These are phyloP conservation scores for Paramarasmius palmivorus DNA, from an alignment of 1,284 basidiomycete genomes.

Conservation along the genomic window DNA sequence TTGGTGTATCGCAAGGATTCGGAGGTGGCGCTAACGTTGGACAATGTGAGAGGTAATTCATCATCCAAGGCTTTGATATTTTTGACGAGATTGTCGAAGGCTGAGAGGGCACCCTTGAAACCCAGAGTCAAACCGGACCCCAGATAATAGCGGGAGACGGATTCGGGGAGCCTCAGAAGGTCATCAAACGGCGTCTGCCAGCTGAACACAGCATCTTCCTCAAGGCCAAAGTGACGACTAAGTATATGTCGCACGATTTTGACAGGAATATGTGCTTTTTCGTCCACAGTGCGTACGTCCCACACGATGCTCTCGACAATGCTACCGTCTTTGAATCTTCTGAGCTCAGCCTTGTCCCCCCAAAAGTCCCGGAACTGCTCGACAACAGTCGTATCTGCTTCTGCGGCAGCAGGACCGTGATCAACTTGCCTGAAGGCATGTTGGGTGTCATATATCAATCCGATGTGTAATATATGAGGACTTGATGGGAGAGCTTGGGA, in stretches of 20 bases:
- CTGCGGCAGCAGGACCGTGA: conserved; percentile 80
- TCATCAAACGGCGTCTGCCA: conserved; percentile 69
- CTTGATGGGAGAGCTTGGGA: conserved; percentile 52
- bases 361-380: conserved; percentile 83
- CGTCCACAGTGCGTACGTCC: conserved; percentile 75
- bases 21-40: conserved; percentile 76
- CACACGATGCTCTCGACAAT: conserved; percentile 96
- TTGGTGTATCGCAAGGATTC: conserved; percentile 83
- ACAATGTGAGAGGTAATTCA: conserved; percentile 80
- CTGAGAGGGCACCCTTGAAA: conserved; percentile 77
- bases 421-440: conserved; percentile 85
- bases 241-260: conserved; percentile 80
- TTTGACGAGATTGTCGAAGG: conserved; percentile 83
- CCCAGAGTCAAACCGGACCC: conserved; percentile 52
- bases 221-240: conserved; percentile 71
- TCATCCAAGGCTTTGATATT: conserved; percentile 78
- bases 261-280: conserved; percentile 77
- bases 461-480: conserved; percentile 58
- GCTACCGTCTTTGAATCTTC: conserved; percentile 96
- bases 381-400: conserved; percentile 50
- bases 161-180: conserved; percentile 67
- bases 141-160: conserved; percentile 50
- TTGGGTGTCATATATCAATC: conserved; percentile 71
- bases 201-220: conserved; percentile 48
- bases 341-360: conserved; percentile 90